These are phyloP conservation scores for Chondrus crispus DNA, from an alignment of 23 red algal genomes.

Conservation along the genomic window DNA sequence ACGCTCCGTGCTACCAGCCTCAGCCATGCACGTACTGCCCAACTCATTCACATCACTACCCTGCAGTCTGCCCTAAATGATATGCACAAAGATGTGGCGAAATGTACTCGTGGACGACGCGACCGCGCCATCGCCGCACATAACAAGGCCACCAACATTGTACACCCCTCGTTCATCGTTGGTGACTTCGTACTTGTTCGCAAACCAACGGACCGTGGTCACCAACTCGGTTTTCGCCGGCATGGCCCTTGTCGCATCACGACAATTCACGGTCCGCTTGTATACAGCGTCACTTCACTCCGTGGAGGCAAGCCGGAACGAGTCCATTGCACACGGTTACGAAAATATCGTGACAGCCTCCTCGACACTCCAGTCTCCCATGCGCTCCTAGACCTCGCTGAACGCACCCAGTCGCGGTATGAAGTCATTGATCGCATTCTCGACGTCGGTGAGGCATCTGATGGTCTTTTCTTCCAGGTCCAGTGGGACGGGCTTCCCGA, in stretches of 20 bases:
- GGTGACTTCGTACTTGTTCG: conserved; percentile 39
- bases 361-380: not conserved
- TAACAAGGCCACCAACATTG: conserved; percentile 35
- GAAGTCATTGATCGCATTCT: conserved; percentile 28
- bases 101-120: not conserved
- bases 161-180: not conserved
- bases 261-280: conserved; percentile 2
- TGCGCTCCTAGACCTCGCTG: conserved; percentile 11
- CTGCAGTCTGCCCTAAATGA: not conserved
- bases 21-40: not conserved
- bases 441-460: conserved; percentile 16
- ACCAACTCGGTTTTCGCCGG: conserved; percentile 4
- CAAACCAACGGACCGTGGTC: conserved; percentile 2
- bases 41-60: not conserved
- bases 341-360: conserved; percentile 14
- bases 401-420: not conserved
- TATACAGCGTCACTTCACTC: not conserved
- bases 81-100: not conserved
- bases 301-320: not conserved
- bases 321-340: conserved; percentile 18
- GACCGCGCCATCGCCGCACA: conserved; percentile 6
- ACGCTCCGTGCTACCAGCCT: not conserved
- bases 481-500: conserved; percentile 41
- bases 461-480: conserved; percentile 24
- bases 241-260: conserved; percentile 12